Evolutionary conservation across 2,329 filamentous ascomycete species (phyloP).

Genomic region (Aaosphaeria pasadenensis): DNA sequence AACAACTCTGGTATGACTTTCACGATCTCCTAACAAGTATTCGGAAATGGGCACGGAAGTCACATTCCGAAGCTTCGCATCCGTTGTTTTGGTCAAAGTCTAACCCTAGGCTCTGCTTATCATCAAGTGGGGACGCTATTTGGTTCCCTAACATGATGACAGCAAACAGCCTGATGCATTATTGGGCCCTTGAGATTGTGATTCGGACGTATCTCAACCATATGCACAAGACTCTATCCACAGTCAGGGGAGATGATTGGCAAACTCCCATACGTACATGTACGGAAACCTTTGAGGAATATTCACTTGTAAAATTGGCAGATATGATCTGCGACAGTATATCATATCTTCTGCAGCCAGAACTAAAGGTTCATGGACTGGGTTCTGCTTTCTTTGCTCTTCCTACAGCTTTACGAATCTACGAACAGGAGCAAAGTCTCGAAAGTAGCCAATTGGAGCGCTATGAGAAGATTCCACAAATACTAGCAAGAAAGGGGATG

Average conservation of each 20-base stretch:
- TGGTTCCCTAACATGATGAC: constrained; percentile 7
- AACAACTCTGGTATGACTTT: constrained; percentile 1
- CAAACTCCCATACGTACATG: background rate
- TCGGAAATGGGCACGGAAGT: constrained; percentile 2
- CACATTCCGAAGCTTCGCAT: background rate
- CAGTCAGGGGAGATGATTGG: background rate
- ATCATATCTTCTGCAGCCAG: constrained; percentile 3
- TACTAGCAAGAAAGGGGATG: constrained; percentile 1
- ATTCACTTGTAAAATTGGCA: constrained; percentile 1
- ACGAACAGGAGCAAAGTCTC: background rate
- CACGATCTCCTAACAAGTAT: background rate
- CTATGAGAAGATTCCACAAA: background rate
- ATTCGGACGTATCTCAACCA: background rate
- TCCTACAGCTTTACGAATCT: constrained; percentile 1
- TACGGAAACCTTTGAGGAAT: background rate
- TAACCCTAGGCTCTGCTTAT: background rate
- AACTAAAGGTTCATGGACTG: constrained; percentile 1
- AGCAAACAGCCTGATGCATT: constrained; percentile 6
- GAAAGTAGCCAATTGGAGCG: background rate
- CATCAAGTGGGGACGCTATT: background rate
- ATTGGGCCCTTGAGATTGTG: constrained; percentile 6
- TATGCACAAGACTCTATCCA: background rate
- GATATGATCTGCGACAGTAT: constrained; percentile 5
- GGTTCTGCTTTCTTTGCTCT: constrained; percentile 3
- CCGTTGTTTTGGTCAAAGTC: constrained; percentile 3